Percentiles rank a stretch among this genome's conserved stretches.
Conservation (phyloP, 108 stramenopile genomes). For the Seminavis robusta region DNA sequence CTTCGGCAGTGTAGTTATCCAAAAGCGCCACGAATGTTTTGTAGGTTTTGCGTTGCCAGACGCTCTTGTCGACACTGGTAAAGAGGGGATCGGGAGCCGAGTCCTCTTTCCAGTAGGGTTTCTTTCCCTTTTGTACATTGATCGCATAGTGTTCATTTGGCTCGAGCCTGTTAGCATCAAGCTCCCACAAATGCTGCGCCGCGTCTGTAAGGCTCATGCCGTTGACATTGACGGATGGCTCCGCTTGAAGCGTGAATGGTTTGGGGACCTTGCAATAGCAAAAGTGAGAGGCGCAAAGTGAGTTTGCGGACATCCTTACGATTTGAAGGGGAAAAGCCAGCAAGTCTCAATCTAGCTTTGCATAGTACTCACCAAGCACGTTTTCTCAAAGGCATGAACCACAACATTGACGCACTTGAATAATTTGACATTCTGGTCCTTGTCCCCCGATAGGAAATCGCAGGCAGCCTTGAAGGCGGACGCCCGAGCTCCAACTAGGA, state of each 20-base stretch:
- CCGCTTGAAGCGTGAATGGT: background rate
- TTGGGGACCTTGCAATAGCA: background rate
- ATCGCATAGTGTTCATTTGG: slow-evolving; percentile 75
- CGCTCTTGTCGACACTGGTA: slow-evolving; percentile 38
- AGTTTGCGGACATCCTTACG: background rate
- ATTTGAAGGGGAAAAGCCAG: background rate
- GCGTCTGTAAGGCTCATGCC: slow-evolving; percentile 34
- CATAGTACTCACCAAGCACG: slow-evolving; percentile 25
- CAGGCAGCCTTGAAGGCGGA: slow-evolving; percentile 56
- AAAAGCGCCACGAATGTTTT: slow-evolving; percentile 67
- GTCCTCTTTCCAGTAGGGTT: slow-evolving; percentile 78
- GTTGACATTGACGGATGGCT: slow-evolving; percentile 22
- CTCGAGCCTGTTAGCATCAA: slow-evolving; percentile 80
- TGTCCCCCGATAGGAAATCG: slow-evolving; percentile 45
- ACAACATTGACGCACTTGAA: slow-evolving; percentile 62
- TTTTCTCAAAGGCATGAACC: slow-evolving; percentile 55
- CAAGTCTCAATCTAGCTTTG: too few relatives aligned
- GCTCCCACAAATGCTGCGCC: slow-evolving; percentile 83
- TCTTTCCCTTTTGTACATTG: slow-evolving; percentile 85
- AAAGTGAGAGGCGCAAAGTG: background rate
- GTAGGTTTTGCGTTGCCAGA: slow-evolving; percentile 75
- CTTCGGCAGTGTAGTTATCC: slow-evolving; percentile 76
- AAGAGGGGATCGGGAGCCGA: slow-evolving; percentile 81
- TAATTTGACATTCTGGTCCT: slow-evolving; percentile 38
- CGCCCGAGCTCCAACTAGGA: slow-evolving; percentile 47